phyloP scores from a whole-genome alignment of 2,329 filamentous ascomycete species.

The Herpotrichia juniperi region DNA sequence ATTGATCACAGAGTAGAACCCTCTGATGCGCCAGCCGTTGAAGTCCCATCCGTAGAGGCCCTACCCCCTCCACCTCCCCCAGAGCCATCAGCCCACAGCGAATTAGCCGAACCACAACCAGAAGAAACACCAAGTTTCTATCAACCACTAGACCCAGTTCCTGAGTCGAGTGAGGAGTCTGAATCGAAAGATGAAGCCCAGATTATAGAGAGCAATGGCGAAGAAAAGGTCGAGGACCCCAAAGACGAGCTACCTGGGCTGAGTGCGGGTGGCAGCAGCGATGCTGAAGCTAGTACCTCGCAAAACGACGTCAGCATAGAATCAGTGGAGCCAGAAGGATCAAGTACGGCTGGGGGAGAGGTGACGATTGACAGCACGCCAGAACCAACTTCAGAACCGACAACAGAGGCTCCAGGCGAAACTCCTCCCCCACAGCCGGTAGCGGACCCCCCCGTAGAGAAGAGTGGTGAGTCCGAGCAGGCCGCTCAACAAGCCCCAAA shows the following conservation, averaged over 20 bases:
- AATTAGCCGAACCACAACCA: conserved; percentile 10
- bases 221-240: conserved; percentile 24
- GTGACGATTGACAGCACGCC: conserved; percentile 10
- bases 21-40: conserved; percentile 20
- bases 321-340: conserved; percentile 3
- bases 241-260: conserved; percentile 32
- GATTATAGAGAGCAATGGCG: conserved; percentile 3
- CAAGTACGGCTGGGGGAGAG: conserved; percentile 9
- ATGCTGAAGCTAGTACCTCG: conserved; percentile 1
- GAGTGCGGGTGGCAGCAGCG: conserved; percentile 4
- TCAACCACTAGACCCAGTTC: conserved; percentile 8
- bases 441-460: conserved; percentile 21
- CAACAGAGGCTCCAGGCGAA: neutral
- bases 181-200: neutral
- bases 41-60: conserved; percentile 18
- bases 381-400: conserved; percentile 4
- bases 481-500: conserved; percentile 38
- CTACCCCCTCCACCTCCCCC: conserved; percentile 17
- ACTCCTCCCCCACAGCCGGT: conserved; percentile 14
- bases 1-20: conserved; percentile 28
- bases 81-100: conserved; percentile 6
- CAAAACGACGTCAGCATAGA: conserved; percentile 8
- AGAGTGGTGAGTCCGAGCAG: conserved; percentile 47
- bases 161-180: conserved; percentile 8
- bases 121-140: conserved; percentile 13